These are phyloP conservation scores for Xylaria sp. DNA, from an alignment of 2,329 filamentous ascomycete species.

Conservation along the genomic window DNA sequence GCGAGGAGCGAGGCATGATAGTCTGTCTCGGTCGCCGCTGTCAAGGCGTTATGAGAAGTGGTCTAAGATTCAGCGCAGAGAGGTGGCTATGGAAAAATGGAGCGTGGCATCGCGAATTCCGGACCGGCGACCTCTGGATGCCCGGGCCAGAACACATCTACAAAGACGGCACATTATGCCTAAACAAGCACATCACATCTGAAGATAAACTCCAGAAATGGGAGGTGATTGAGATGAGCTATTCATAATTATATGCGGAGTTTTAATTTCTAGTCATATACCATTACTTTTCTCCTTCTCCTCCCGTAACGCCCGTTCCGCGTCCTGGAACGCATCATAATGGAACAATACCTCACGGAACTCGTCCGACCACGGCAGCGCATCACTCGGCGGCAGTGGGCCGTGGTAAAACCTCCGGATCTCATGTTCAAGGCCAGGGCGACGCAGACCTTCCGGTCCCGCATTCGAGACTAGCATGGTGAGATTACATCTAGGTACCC, in stretches of 20 bases:
- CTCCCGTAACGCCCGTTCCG: slow-evolving; percentile 14
- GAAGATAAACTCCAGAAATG: slow-evolving; percentile 37
- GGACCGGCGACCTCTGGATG: slow-evolving; percentile 43
- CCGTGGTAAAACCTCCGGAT: slow-evolving; percentile 27
- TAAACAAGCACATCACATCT: slow-evolving; percentile 29
- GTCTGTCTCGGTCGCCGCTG: slow-evolving; percentile 59
- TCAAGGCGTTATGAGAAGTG: slow-evolving; percentile 60
- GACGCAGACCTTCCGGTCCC: slow-evolving; percentile 18
- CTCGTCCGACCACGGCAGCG: slow-evolving; percentile 26
- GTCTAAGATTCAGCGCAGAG: slow-evolving; percentile 54
- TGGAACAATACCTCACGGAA: slow-evolving; percentile 27
- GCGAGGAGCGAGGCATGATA: slow-evolving; percentile 53
- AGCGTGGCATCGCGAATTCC: slow-evolving; percentile 46
- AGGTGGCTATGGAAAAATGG: slow-evolving; percentile 55
- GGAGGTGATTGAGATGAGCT: slow-evolving; percentile 43
- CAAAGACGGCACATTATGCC: slow-evolving; percentile 2
- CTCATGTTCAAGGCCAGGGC: slow-evolving; percentile 23
- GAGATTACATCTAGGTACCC: slow-evolving; percentile 30
- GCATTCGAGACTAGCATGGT: slow-evolving; percentile 30
- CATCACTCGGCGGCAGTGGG: slow-evolving; percentile 15
- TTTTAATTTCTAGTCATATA: neutral
- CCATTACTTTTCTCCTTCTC: neutral
- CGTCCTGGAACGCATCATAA: slow-evolving; percentile 23
- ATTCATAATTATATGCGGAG: slow-evolving; percentile 15
- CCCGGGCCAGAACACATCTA: slow-evolving; percentile 41